Base-by-base conservation (phyloP, 2,329 filamentous ascomycete species). In the Neopestalotiopsis sp. region DNA sequence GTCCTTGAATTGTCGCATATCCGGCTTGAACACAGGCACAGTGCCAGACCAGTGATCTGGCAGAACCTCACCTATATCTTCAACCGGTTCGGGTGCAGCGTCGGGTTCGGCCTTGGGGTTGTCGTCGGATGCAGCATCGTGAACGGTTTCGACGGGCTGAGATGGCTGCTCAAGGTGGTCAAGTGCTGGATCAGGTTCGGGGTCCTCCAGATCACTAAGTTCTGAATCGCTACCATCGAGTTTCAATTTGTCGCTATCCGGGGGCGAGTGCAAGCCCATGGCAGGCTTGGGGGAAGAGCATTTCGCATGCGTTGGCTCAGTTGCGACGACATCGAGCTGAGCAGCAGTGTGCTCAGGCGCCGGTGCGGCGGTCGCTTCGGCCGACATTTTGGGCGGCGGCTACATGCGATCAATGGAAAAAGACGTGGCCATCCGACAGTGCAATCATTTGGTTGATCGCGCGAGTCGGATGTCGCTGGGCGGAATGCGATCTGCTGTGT, bases 1-100 rank as follows among this genome's bases (percentile, higher is more conserved):
- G 82, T 96, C 94, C 77, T 90, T 91, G 83, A 98, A 98, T 82
- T 99, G 94, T 71, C 92, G 88, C 94, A 98, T 97, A 69, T 92
- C 95, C 81, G 96, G 96, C 81, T 91, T 95, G 83, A 99, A 99
- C 70, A 99, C 92, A 9, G 96, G 95, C 45, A 99, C 92, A 71
- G 90, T 93, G 71, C 94, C 95, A 77, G 94, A 97, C 84, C 94
- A 98, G 80, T 97, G 91, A 78, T 95, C 94, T 1, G 95, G 95
- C 61, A 91, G 84, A 67, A 97, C 88, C 67, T 96, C 93, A 73
- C 92, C 92, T 74, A 93, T 91, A 74, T 94, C 91, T 61, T 89
- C 87, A 67, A 86, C 73, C 58, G 78, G 74, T 32, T 77, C 72
- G 30, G 75, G 70, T 9, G 74, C 72, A 34, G 69, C 65, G 30